Percentiles rank a stretch among this genome's conserved stretches.
Conservation (phyloP, 805 yeast genomes). For the Citeromyces matritensis region DNA sequence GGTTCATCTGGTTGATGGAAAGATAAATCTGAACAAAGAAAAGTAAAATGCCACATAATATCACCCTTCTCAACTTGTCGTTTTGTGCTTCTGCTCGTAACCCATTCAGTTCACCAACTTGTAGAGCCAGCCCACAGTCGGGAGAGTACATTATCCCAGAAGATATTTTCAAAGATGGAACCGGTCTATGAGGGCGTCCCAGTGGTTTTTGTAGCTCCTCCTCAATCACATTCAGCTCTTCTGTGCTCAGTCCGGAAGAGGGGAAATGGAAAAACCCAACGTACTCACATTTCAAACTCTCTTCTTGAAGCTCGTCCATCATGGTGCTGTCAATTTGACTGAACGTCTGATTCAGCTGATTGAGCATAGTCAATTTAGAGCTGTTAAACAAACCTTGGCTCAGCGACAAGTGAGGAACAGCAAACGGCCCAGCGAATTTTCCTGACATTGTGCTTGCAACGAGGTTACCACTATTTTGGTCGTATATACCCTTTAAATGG, state of each 20-base stretch:
- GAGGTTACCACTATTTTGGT: constrained; percentile 49
- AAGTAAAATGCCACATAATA: constrained; percentile 27
- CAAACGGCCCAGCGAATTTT: constrained; percentile 46
- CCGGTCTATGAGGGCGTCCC: constrained; percentile 56
- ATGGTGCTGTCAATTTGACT: constrained; percentile 21
- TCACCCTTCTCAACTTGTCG: constrained; percentile 19
- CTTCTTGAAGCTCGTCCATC: constrained; percentile 18
- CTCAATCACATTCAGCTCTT: constrained; percentile 49
- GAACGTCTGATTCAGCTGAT: constrained; percentile 25
- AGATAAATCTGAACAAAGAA: constrained; percentile 39
- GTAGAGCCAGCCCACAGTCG: constrained; percentile 60
- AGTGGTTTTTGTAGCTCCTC: constrained; percentile 55
- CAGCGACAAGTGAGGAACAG: constrained; percentile 40
- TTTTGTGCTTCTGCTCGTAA: constrained; percentile 34
- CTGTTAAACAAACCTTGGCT: constrained; percentile 24
- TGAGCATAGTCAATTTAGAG: constrained; percentile 26
- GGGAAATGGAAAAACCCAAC: constrained; percentile 53
- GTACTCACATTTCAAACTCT: constrained; percentile 48
- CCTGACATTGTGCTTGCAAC: constrained; percentile 46
- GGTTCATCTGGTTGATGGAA: constrained; percentile 54
- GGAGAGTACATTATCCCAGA: constrained; percentile 68
- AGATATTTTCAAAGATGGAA: constrained; percentile 42
- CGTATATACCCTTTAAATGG: constrained; percentile 45
- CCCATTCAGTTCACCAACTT: constrained; percentile 28
- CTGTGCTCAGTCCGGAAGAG: constrained; percentile 35